phyloP scores from a whole-genome alignment of 306 rosid species.

The Cajanus cajan region DNA sequence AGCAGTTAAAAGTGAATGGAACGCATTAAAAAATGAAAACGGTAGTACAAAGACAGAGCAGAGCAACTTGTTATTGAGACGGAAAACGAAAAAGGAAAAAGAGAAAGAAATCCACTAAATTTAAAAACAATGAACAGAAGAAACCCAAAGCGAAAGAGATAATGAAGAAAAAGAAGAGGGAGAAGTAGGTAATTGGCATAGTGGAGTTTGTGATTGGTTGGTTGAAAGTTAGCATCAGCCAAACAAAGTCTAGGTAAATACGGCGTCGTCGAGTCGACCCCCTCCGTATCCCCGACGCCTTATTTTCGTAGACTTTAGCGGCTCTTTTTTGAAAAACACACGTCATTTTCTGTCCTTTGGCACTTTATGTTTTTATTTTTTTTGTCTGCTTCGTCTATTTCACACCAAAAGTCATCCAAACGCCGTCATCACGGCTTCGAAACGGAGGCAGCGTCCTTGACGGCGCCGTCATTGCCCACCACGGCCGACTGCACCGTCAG shows the following conservation, averaged over 20 bases:
- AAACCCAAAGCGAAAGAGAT: neutral
- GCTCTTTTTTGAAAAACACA: conserved; percentile 17
- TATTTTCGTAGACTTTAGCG: conserved; percentile 64
- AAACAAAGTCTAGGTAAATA: conserved; percentile 67
- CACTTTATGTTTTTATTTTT: neutral
- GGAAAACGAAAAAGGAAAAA: neutral
- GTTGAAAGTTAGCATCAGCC: conserved; percentile 38
- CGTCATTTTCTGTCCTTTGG: conserved; percentile 33
- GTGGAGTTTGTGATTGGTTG: conserved; percentile 21
- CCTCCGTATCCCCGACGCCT: conserved; percentile 31
- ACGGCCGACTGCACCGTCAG: conserved; percentile 76
- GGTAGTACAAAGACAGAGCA: neutral
- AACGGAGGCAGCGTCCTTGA: conserved; percentile 69
- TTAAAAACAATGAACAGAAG: neutral
- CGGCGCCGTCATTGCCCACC: conserved; percentile 50
- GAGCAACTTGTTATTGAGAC: neutral
- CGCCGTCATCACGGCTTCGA: conserved; percentile 64
- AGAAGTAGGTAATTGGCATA: neutral
- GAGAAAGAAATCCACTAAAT: neutral
- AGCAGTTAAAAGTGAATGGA: neutral
- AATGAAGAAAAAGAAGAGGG: neutral
- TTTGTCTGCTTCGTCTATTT: neutral
- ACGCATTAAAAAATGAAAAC: neutral
- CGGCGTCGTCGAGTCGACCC: conserved; percentile 52
- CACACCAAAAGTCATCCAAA: conserved; percentile 28